Evolutionary conservation across 345 rosid genomes (phyloP), one percentile per base, ranked within the genome.

Genomic region (Streptanthus diversifolius): DNA sequence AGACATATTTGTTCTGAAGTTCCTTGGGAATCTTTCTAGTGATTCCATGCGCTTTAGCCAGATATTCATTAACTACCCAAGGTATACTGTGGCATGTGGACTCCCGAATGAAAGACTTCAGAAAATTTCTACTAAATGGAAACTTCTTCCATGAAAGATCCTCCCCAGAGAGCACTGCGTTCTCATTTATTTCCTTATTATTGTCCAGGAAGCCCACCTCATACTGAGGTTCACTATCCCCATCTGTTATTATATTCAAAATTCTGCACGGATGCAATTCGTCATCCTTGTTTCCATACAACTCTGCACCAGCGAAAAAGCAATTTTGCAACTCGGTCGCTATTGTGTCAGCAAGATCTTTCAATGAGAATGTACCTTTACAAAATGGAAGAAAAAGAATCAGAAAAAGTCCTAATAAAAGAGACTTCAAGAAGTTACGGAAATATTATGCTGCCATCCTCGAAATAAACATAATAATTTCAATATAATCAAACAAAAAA

Each of bases 101-200:
- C 72, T 91, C 90, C 79, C 99, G 88, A 77, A 91, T 87, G 79
- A 95, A 90, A 74, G 96, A 86, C 87, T 87, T 95, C 70, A 95
- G 82, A 84, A 85, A 59, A 25, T 81, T 82, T 84, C 96, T 84
- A 83, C 96, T 90, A 72, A 80, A 80, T 10, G 93, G 95, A 52
- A 77, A 60, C 74, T 87, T 95, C 80, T 88, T 95, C 88, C 83
- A 76, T 14, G 79, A 77, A 66, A 95, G 82, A 78, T 86, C 89
- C 72, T 86, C 87, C 78, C 80, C 83, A 69, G 55, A 72, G 61
- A 91, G 80, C 36, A 85, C 32, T 14, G 84, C 70, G 65, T 54
- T 83, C 77, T 78, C 93, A 53, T 22, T 43, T 77, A 76, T 78
- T 74, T 86, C 80, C 75, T 80, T 83, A 56, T 83, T 80, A 78